Percentiles rank a stretch among this genome's conserved stretches.
These are phyloP conservation scores for Cyberlindnera lachancei DNA, from an alignment of 805 yeast species.

Conservation along the genomic window DNA sequence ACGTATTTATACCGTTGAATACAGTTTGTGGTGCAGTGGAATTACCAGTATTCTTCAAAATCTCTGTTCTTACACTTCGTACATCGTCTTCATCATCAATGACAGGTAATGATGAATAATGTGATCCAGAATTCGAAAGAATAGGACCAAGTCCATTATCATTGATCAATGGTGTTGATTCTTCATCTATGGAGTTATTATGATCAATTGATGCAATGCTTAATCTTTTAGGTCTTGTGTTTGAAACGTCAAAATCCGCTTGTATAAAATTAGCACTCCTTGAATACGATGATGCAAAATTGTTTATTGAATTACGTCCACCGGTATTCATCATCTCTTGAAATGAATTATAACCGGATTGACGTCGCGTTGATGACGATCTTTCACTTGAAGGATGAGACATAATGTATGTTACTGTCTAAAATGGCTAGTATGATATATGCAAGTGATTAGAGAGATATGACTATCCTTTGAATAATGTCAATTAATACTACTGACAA, in stretches of 20 bases:
- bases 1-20: conserved; percentile 69
- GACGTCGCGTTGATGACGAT: too few species aligned
- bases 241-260: conserved; percentile 20
- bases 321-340: conserved; percentile 19
- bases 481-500: too few species aligned
- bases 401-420: too few species aligned
- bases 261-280: conserved; percentile 21
- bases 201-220: conserved; percentile 11
- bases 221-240: conserved; percentile 11
- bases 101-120: too few species aligned
- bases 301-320: conserved; percentile 20
- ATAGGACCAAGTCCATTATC: not conserved
- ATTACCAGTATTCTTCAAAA: conserved; percentile 23
- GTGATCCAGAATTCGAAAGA: too few species aligned
- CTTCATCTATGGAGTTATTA: not conserved
- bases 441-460: too few species aligned
- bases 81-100: conserved; percentile 4
- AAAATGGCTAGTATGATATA: too few species aligned
- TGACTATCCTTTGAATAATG: too few species aligned
- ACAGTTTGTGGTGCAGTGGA: conserved; percentile 70
- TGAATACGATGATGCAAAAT: conserved; percentile 21
- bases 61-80: conserved; percentile 12
- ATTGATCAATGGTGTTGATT: not conserved
- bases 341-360: conserved; percentile 19
- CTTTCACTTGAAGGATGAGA: too few species aligned